Conservation (phyloP, 2,329 filamentous ascomycete genomes). For the Bimuria novae-zelandiae region DNA sequence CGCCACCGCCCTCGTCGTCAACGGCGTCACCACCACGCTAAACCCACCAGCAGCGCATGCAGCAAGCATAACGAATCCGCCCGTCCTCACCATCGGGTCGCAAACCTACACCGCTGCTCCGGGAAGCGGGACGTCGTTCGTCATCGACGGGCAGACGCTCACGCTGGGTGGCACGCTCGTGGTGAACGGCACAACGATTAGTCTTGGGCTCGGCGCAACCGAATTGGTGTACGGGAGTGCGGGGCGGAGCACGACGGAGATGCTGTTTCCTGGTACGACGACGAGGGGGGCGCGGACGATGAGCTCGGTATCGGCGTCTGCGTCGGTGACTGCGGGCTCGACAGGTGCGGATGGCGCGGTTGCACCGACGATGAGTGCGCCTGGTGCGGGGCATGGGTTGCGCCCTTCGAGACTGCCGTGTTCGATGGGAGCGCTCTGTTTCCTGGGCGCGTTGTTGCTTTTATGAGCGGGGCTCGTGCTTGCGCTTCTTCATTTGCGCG, state of each 20-base stretch:
- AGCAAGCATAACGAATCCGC: constrained; percentile 29
- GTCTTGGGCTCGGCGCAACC: constrained; percentile 43
- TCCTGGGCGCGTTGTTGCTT: too few relatives aligned
- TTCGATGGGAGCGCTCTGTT: too few relatives aligned
- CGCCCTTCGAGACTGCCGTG: too few relatives aligned
- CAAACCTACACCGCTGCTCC: constrained; percentile 33
- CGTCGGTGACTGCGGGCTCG: constrained; percentile 23
- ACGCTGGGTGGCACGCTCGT: constrained; percentile 45
- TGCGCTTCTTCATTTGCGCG: too few relatives aligned
- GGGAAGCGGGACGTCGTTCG: constrained; percentile 37
- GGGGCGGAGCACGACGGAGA: constrained; percentile 37
- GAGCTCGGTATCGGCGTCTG: constrained; percentile 11
- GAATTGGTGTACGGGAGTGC: constrained; percentile 42
- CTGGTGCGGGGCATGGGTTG: too few relatives aligned
- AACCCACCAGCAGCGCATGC: neutral
- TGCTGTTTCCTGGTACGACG: constrained; percentile 47
- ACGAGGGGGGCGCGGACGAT: constrained; percentile 16
- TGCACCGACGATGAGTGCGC: constrained; percentile 1
- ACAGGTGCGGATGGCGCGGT: constrained; percentile 6
- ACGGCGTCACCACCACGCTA: constrained; percentile 35
- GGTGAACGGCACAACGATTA: constrained; percentile 39
- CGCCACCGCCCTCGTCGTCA: constrained; percentile 37
- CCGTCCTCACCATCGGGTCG: constrained; percentile 38
- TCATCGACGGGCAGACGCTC: constrained; percentile 46
- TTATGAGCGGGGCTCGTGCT: too few relatives aligned